Conservation (phyloP, 768 basidiomycete species). For the Grammothele lineata region DNA sequence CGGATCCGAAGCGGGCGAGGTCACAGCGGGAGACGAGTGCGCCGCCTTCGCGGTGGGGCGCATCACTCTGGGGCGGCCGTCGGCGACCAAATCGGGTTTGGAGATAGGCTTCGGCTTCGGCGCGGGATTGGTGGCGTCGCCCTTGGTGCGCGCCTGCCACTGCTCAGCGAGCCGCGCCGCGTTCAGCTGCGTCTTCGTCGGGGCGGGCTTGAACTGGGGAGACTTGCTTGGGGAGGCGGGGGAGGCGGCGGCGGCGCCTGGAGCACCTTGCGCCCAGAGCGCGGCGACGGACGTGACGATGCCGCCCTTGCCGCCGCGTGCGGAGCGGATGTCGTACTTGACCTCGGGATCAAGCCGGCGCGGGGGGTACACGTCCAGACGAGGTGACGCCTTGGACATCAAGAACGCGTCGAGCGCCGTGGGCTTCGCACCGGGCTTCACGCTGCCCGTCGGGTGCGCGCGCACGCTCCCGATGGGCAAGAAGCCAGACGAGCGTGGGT, state of each 20-base stretch:
- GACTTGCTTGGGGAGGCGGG: not conserved
- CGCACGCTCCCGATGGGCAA: constrained; percentile 58
- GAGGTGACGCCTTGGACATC: constrained; percentile 10
- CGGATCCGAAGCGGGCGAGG: not conserved
- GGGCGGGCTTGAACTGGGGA: not conserved
- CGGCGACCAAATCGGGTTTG: not conserved
- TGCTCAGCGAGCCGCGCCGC: constrained; percentile 6
- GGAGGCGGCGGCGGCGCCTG: not conserved
- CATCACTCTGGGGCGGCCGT: constrained; percentile 5
- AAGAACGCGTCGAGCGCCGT: constrained; percentile 8
- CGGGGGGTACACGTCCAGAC: constrained; percentile 14
- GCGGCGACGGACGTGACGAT: constrained; percentile 69
- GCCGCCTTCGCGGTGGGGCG: constrained; percentile 10
- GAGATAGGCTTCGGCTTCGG: constrained; percentile 7
- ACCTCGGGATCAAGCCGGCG: constrained; percentile 43
- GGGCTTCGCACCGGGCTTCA: not conserved
- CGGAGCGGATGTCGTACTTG: constrained; percentile 72
- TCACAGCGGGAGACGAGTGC: constrained; percentile 15
- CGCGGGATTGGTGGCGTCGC: not conserved
- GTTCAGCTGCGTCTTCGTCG: constrained; percentile 8
- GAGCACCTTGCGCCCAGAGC: constrained; percentile 45
- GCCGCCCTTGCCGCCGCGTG: constrained; percentile 73
- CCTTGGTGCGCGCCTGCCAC: constrained; percentile 2
- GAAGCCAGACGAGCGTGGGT: constrained; percentile 76
- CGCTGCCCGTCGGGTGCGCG: constrained; percentile 6